Conservation (phyloP, 1,139 yeast genomes). For the Pichia sp. region DNA sequence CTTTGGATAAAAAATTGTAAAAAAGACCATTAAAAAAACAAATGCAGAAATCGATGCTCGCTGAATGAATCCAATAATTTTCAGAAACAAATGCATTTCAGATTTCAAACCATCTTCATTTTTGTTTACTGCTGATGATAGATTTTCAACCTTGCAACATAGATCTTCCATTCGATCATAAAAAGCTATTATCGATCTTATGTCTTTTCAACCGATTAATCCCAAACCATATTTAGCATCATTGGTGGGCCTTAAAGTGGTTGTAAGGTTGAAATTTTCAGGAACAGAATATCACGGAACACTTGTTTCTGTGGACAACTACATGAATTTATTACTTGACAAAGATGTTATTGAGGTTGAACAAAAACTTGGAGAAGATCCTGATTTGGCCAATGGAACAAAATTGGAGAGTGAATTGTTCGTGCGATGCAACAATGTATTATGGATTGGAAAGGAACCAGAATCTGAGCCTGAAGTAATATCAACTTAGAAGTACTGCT, state of each 20-base stretch:
- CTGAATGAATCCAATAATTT: too few relatives aligned
- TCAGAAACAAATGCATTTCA: too few relatives aligned
- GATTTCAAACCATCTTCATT: too few relatives aligned
- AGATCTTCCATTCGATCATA: neutral
- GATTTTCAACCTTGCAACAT: too few relatives aligned
- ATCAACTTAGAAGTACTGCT: too few relatives aligned
- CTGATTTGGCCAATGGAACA: conserved; percentile 13
- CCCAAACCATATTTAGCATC: conserved; percentile 88
- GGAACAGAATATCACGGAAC: conserved; percentile 83
- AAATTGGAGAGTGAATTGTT: conserved; percentile 50
- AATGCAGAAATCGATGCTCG: too few relatives aligned
- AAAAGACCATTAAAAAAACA: too few relatives aligned
- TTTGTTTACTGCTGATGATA: too few relatives aligned
- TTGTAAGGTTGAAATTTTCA: conserved; percentile 92
- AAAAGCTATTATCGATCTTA: too few relatives aligned
- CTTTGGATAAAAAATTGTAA: too few relatives aligned
- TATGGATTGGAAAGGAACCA: conserved; percentile 46
- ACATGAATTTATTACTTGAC: conserved; percentile 77
- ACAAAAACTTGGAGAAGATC: conserved; percentile 12
- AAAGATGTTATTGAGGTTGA: conserved; percentile 35
- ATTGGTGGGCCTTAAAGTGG: conserved; percentile 59
- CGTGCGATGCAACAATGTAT: conserved; percentile 76
- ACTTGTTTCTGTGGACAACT: conserved; percentile 80
- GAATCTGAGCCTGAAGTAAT: too few relatives aligned
- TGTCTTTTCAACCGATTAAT: conserved; percentile 63